Conservation (phyloP, 106 monocot species). For the Allium cepa region DNA sequence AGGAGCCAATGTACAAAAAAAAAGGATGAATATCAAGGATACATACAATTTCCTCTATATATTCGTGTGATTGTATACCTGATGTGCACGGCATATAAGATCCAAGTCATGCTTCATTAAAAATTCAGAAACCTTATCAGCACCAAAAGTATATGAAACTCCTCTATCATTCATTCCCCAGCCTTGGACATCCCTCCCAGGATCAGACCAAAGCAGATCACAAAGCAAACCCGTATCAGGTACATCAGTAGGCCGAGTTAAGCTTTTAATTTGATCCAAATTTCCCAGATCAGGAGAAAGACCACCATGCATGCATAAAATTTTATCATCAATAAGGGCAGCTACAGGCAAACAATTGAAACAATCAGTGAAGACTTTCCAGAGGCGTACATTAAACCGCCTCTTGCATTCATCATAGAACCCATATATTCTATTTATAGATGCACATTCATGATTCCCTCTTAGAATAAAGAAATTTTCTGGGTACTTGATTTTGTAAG, state of each 20-base stretch:
- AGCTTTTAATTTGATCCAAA: constrained; percentile 37
- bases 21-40: too few species aligned
- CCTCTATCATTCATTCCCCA: constrained; percentile 61
- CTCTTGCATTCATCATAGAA: constrained; percentile 63
- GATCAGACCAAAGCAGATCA: constrained; percentile 57
- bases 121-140: constrained; percentile 48
- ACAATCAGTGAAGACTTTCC: constrained; percentile 52
- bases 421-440: constrained; percentile 49
- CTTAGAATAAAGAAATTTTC: constrained; percentile 49
- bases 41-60: too few species aligned
- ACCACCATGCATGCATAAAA: constrained; percentile 63
- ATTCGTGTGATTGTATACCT: constrained; percentile 12
- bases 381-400: constrained; percentile 44
- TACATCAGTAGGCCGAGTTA: constrained; percentile 37
- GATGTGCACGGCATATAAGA: constrained; percentile 47
- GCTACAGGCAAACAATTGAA: constrained; percentile 55
- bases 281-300: constrained; percentile 43
- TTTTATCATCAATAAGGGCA: constrained; percentile 50
- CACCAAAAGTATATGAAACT: constrained; percentile 50
- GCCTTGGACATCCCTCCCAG: constrained; percentile 37
- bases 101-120: constrained; percentile 41
- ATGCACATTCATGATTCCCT: constrained; percentile 53
- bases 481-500: constrained; percentile 49
- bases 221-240: constrained; percentile 49
- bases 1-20: too few species aligned